Conservation (phyloP, 352 stramenopile genomes). For the Phytophthora multivora region DNA sequence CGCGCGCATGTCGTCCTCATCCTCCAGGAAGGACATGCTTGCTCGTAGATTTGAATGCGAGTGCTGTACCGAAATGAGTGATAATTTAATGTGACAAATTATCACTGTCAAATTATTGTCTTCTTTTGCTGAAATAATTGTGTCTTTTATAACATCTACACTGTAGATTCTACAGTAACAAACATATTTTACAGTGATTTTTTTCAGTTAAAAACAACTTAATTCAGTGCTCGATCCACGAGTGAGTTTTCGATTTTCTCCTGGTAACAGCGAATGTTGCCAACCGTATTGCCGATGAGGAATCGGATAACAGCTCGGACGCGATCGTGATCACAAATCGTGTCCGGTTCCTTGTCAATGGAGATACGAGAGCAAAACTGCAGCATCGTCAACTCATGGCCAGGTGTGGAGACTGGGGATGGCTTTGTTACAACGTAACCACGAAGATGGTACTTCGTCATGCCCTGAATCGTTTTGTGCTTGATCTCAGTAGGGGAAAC, state of each 20-base stretch:
- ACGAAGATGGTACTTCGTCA: conserved; percentile 6
- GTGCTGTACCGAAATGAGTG: not conserved
- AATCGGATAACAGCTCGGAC: conserved; percentile 41
- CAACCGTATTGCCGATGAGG: conserved; percentile 32
- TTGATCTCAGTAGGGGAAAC: conserved; percentile 2
- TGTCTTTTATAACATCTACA: no score
- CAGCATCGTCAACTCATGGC: conserved; percentile 41
- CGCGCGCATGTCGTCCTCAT: conserved; percentile 23
- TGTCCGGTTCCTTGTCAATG: conserved; percentile 35
- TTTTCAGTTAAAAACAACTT: no score
- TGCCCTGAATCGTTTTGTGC: conserved; percentile 5
- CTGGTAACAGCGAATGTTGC: conserved; percentile 35
- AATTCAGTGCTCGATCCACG: conserved; percentile 6
- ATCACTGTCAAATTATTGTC: no score
- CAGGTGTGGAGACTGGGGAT: conserved; percentile 20
- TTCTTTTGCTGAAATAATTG: no score
- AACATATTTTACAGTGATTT: no score
- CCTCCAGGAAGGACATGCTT: conserved; percentile 13
- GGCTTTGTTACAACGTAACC: conserved; percentile 41
- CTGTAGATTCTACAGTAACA: no score
- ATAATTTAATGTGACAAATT: no score
- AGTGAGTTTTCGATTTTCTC: conserved; percentile 49
- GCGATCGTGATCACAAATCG: conserved; percentile 17
- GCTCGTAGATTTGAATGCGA: no score
- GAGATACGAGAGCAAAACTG: conserved; percentile 52